A percentile compares a stretch with the other conserved stretches of the same genome.
These are phyloP conservation scores for Aspergillus sp. DNA, from an alignment of 2,329 filamentous ascomycete genomes.

Conservation along the genomic window DNA sequence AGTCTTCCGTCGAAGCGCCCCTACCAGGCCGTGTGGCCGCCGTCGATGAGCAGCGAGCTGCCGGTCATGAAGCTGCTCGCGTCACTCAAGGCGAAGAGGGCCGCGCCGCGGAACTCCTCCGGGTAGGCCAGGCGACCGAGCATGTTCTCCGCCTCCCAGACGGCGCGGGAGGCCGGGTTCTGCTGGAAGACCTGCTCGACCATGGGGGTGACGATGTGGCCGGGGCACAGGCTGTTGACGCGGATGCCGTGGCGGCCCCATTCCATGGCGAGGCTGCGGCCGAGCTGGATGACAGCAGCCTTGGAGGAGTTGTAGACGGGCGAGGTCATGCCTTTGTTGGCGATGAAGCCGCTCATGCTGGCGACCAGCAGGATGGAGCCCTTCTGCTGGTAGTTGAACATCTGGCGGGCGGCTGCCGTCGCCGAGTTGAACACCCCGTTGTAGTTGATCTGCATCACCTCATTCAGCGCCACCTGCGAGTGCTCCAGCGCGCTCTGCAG, in stretches of 20 bases:
- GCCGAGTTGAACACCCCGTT: slow-evolving; percentile 51
- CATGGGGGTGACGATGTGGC: slow-evolving; percentile 67
- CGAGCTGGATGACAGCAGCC: slow-evolving; percentile 53
- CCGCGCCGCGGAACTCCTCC: slow-evolving; percentile 63
- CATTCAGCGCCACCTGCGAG: slow-evolving; percentile 39
- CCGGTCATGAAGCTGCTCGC: slow-evolving; percentile 71
- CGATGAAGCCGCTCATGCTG: slow-evolving; percentile 52
- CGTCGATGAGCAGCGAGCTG: slow-evolving; percentile 68
- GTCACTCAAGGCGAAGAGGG: slow-evolving; percentile 66
- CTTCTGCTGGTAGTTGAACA: slow-evolving; percentile 49
- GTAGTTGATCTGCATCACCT: slow-evolving; percentile 51
- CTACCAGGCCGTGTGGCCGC: slow-evolving; percentile 58
- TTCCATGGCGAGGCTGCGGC: slow-evolving; percentile 53
- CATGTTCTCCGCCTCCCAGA: slow-evolving; percentile 50
- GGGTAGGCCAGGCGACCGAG: slow-evolving; percentile 55
- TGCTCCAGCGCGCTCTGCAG: slow-evolving; percentile 42
- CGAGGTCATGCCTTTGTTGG: slow-evolving; percentile 47
- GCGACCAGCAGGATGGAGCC: slow-evolving; percentile 52
- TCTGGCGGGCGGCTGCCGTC: slow-evolving; percentile 48
- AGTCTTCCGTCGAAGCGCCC: neutral
- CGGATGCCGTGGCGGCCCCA: slow-evolving; percentile 52
- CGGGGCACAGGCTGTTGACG: slow-evolving; percentile 55
- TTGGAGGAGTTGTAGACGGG: slow-evolving; percentile 56
- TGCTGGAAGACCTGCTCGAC: slow-evolving; percentile 74
- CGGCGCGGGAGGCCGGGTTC: slow-evolving; percentile 60